Conservation (phyloP, 495 filamentous ascomycete species). For the Penicillium longicatenatum region DNA sequence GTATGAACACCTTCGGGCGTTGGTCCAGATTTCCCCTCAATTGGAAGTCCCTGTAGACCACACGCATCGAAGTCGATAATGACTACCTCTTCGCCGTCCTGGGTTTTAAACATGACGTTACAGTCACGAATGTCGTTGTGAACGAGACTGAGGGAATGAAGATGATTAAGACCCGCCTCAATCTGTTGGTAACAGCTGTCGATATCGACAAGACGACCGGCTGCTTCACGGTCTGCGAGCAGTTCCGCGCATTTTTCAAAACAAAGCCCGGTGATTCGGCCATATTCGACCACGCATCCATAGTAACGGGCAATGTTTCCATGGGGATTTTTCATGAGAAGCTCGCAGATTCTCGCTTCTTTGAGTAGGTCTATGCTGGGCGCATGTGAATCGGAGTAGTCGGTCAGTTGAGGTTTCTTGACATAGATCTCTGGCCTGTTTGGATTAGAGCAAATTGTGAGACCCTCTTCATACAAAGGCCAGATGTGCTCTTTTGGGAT, state of each 20-base stretch:
- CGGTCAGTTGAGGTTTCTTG: background rate
- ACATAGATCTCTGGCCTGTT: background rate
- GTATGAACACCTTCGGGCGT: background rate
- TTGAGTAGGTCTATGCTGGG: background rate
- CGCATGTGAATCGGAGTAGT: background rate
- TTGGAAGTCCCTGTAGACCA: background rate
- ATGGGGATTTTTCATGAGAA: background rate
- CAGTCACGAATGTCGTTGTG: background rate
- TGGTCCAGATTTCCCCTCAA: background rate
- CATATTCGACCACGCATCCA: background rate
- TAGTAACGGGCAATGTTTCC: background rate
- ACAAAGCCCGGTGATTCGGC: background rate
- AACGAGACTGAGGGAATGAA: background rate
- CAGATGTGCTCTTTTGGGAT: slow-evolving; percentile 1
- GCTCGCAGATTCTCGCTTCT: slow-evolving; percentile 1
- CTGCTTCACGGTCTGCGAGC: background rate
- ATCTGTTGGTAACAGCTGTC: background rate
- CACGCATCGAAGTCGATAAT: background rate
- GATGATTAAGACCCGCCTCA: background rate
- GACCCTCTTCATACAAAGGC: background rate
- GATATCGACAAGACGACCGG: background rate
- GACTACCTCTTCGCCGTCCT: background rate
- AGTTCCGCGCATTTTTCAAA: background rate
- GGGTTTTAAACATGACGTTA: background rate
- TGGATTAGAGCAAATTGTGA: background rate